A percentile compares a stretch with the other conserved stretches of the same genome.
These are phyloP conservation scores for Cubamyces lactineus DNA, from an alignment of 768 basidiomycete genomes.

Conservation along the genomic window DNA sequence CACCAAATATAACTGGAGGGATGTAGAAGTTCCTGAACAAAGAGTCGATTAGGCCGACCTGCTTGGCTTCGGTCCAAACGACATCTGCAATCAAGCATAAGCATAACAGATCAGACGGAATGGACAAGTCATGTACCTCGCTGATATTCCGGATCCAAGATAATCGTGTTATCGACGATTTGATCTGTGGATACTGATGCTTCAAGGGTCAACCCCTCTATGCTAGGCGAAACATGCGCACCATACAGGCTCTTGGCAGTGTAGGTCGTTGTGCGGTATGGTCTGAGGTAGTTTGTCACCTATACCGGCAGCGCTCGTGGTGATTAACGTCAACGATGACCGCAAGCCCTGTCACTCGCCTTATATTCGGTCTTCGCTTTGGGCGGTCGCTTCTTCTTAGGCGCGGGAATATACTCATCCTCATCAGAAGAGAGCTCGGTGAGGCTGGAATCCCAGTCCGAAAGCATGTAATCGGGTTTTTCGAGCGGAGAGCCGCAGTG, in stretches of 20 bases:
- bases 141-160: conserved; percentile 70
- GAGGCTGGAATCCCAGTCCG: conserved; percentile 49
- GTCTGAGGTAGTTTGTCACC: conserved; percentile 38
- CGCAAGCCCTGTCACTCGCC: conserved; percentile 13
- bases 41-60: conserved; percentile 65
- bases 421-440: conserved; percentile 51
- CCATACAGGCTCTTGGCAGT: conserved; percentile 50
- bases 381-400: conserved; percentile 32
- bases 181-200: conserved; percentile 41
- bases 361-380: conserved; percentile 36
- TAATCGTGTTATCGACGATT: conserved; percentile 48
- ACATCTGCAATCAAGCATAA: conserved; percentile 44
- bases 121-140: conserved; percentile 44
- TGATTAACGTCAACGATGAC: conserved; percentile 21
- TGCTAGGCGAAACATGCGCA: conserved; percentile 28
- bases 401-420: conserved; percentile 36
- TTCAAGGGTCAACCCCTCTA: neutral
- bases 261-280: conserved; percentile 45
- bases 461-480: conserved; percentile 26
- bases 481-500: neutral
- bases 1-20: conserved; percentile 70
- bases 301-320: neutral
- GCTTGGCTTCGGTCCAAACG: conserved; percentile 67
- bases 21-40: conserved; percentile 66
- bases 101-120: neutral